Base-by-base conservation (phyloP, 169 alveolate species). In the Plasmodium berghei region DNA sequence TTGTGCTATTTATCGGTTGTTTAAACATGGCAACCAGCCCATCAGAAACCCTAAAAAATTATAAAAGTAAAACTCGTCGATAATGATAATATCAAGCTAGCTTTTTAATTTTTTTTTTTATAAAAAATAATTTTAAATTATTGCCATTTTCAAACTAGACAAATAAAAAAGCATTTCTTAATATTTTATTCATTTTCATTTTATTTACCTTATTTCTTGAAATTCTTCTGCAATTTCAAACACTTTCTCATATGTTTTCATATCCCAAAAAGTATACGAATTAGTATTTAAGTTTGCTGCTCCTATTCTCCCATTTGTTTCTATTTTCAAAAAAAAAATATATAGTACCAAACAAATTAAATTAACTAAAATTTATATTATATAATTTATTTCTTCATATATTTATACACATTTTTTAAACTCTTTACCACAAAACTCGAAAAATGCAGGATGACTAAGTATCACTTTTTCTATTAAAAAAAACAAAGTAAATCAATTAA, bases 1-100 rank as follows among this genome's bases (percentile, higher is more conserved):
- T 88, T 48, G 73, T 77, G 85, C 89, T 91, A 56, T 89, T 54
- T 54, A 88, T 18, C 12, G 96, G 96, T 55, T 93, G 96, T 45
- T 91, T 89, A 74, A 93, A 83, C 96, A 93, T 93, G 72, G 91
- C 96, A 28, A 93, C 92, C 10, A 93, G 74, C 18, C 96, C 96
- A 67, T 93, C 95, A 1, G 96, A 93, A 42, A 93, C 96, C 45
- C 96, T 80, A 34, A 40, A 40, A 20, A 59, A 18, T 24, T 16
- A 16, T 72, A 12, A 56, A 56, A 16, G 0, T 9, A 56, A 56
- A 56, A 56, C 64, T 22, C 26, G 0, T 22, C 26, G 26, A 22
- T 22, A 22, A 1, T 22, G 26, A 1, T 1, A 22, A 22, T 14
- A 48, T 48, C 56, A 48, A 56, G 9, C 1, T 9, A 0, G 16